Conservation (phyloP, 1,284 basidiomycete species). For the Austroboletus sp. region DNA sequence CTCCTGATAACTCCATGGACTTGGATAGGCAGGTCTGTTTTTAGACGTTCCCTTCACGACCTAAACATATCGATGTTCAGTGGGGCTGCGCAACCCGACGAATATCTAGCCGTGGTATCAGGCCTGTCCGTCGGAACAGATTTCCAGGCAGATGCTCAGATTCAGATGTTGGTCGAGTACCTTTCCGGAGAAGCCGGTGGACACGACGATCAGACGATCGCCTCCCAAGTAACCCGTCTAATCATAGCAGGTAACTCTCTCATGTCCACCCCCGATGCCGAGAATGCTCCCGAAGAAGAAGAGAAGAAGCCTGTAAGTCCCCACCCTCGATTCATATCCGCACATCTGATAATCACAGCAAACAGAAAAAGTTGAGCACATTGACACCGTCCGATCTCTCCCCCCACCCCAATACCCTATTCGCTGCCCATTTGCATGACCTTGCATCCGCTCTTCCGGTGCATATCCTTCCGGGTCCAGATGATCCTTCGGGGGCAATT, state of each 20-base stretch:
- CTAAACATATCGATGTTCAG: constrained; percentile 7
- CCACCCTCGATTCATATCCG: constrained; percentile 2
- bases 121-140: constrained; percentile 66
- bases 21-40: constrained; percentile 37
- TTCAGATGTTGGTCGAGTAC: constrained; percentile 82
- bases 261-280: constrained; percentile 40
- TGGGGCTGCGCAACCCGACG: constrained; percentile 34
- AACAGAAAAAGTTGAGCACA: constrained; percentile 51
- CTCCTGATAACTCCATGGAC: constrained; percentile 40
- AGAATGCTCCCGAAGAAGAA: constrained; percentile 32
- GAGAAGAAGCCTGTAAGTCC: constrained; percentile 56
- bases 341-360: constrained; percentile 6
- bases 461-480: constrained; percentile 78
- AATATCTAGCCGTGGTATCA: constrained; percentile 82
- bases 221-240: constrained; percentile 70
- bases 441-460: constrained; percentile 67
- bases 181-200: constrained; percentile 79
- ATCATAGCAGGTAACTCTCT: constrained; percentile 86
- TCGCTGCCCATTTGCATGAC: constrained; percentile 70
- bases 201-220: constrained; percentile 54
- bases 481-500: constrained; percentile 82
- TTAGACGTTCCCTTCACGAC: constrained; percentile 5
- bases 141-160: constrained; percentile 63
- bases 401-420: constrained; percentile 63
- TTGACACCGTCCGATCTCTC: constrained; percentile 60